Percentiles rank a stretch among this genome's conserved stretches.
Conservation (phyloP, 371 early-diverging fungal genomes). For the Chytridium lagenaria region DNA sequence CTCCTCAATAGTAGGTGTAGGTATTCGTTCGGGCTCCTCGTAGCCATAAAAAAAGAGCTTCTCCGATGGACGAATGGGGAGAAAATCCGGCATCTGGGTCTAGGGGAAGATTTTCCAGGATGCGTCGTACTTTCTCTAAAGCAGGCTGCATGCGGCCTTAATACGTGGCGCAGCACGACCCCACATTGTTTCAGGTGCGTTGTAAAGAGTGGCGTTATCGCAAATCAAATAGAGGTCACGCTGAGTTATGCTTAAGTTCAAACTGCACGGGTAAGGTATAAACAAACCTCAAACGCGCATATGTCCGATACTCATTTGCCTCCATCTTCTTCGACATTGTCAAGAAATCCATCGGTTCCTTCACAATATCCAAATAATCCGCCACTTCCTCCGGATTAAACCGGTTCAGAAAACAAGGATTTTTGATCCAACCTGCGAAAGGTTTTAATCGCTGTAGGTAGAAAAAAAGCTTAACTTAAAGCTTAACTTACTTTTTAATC, state of each 20-base stretch:
- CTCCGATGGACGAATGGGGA: neutral
- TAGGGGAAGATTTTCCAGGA: slow-evolving; percentile 23
- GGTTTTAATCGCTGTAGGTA: neutral
- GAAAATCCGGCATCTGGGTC: slow-evolving; percentile 27
- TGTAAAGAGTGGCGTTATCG: slow-evolving; percentile 79
- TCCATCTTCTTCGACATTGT: slow-evolving; percentile 71
- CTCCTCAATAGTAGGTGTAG: neutral
- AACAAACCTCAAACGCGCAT: slow-evolving; percentile 71
- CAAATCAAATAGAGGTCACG: slow-evolving; percentile 73
- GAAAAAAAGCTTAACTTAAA: too few species aligned
- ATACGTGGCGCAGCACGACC: slow-evolving; percentile 64
- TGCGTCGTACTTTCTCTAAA: slow-evolving; percentile 17
- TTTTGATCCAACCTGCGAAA: slow-evolving; percentile 53
- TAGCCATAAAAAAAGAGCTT: slow-evolving; percentile 5
- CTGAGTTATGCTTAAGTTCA: slow-evolving; percentile 47
- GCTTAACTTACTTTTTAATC: slow-evolving; percentile 68
- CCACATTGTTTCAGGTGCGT: slow-evolving; percentile 74
- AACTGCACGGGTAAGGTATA: neutral
- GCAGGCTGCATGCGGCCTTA: slow-evolving; percentile 24
- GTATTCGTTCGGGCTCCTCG: slow-evolving; percentile 6
- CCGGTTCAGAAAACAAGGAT: slow-evolving; percentile 67
- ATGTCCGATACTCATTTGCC: slow-evolving; percentile 56
- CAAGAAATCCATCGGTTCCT: slow-evolving; percentile 75
- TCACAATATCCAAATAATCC: slow-evolving; percentile 79
- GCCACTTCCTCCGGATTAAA: slow-evolving; percentile 77